Percentiles rank a stretch among this genome's conserved stretches.
Evolutionary conservation across 768 basidiomycete species (phyloP).

Genomic region (Psilocybe sp.): DNA sequence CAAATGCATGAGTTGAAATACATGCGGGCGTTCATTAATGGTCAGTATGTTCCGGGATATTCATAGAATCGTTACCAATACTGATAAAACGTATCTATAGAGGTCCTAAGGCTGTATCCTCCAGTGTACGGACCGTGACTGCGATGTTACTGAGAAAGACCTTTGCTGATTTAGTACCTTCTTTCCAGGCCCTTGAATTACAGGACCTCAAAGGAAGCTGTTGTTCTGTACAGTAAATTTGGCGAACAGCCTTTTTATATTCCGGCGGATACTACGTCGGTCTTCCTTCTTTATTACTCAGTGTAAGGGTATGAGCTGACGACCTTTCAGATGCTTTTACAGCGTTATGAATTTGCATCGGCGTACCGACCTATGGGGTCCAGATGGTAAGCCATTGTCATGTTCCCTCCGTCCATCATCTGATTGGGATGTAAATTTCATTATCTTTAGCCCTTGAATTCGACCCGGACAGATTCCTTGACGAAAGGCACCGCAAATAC

Average conservation of each 20-base stretch:
- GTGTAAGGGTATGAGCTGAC: neutral
- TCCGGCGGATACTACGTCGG: constrained; percentile 20
- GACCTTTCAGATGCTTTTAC: constrained; percentile 25
- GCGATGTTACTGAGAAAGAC: neutral
- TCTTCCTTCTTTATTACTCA: neutral
- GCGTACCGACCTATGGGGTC: constrained; percentile 64
- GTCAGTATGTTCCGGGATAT: constrained; percentile 10
- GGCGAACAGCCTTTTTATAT: constrained; percentile 21
- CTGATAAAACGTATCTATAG: constrained; percentile 17
- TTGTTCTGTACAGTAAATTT: constrained; percentile 14
- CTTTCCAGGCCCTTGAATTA: constrained; percentile 10
- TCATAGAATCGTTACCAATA: neutral
- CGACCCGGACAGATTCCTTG: constrained; percentile 58
- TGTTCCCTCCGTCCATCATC: no score
- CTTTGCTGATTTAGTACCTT: neutral
- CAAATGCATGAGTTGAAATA: constrained; percentile 46
- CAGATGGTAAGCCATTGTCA: constrained; percentile 44
- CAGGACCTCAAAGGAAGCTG: constrained; percentile 16
- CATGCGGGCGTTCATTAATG: constrained; percentile 29
- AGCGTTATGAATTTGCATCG: constrained; percentile 60
- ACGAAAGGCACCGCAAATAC: constrained; percentile 52
- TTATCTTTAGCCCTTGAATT: constrained; percentile 35
- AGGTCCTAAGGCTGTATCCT: constrained; percentile 40
- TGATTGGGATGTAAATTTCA: neutral
- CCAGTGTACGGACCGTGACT: constrained; percentile 21